Conservation (phyloP, 257 asterid species). For the Cinchona pubescens region DNA sequence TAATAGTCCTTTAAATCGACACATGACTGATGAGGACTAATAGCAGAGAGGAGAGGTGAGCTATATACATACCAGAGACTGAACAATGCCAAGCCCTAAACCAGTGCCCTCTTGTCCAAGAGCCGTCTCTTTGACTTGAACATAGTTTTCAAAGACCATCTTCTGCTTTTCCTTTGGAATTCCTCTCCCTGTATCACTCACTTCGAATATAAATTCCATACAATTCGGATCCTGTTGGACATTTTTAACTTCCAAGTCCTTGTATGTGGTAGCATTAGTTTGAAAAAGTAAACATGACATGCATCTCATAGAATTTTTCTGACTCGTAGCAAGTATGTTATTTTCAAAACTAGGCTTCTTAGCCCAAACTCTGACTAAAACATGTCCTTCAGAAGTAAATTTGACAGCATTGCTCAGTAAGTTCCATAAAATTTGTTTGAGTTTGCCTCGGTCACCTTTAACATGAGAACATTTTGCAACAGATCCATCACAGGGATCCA, state of each 20-base stretch:
- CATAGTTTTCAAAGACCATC: conserved; percentile 72
- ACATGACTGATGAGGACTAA: not conserved
- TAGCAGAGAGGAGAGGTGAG: not conserved
- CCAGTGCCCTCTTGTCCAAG: conserved; percentile 69
- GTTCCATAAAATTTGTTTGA: conserved; percentile 64
- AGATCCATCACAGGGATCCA: conserved; percentile 69
- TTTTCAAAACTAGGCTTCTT: conserved; percentile 42
- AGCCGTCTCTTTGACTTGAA: conserved; percentile 63
- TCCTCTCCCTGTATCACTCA: conserved; percentile 78
- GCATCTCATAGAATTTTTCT: conserved; percentile 21
- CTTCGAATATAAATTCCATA: conserved; percentile 71
- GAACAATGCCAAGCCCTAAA: conserved; percentile 85
- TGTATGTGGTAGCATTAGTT: conserved; percentile 19
- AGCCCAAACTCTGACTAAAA: conserved; percentile 61
- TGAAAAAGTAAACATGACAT: conserved; percentile 28
- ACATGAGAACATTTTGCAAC: conserved; percentile 30
- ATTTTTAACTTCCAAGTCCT: conserved; percentile 25
- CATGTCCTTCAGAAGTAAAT: conserved; percentile 64
- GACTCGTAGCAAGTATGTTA: conserved; percentile 31
- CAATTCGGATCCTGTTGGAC: conserved; percentile 38
- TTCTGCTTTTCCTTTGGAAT: conserved; percentile 69
- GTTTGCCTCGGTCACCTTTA: conserved; percentile 61
- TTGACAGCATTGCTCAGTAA: conserved; percentile 74
- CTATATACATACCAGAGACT: conserved; percentile 51
- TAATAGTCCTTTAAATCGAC: not conserved